A percentile compares a stretch with the other conserved stretches of the same genome.
Evolutionary conservation across 768 basidiomycete genomes (phyloP).

Genomic region (Suillus bovinus): DNA sequence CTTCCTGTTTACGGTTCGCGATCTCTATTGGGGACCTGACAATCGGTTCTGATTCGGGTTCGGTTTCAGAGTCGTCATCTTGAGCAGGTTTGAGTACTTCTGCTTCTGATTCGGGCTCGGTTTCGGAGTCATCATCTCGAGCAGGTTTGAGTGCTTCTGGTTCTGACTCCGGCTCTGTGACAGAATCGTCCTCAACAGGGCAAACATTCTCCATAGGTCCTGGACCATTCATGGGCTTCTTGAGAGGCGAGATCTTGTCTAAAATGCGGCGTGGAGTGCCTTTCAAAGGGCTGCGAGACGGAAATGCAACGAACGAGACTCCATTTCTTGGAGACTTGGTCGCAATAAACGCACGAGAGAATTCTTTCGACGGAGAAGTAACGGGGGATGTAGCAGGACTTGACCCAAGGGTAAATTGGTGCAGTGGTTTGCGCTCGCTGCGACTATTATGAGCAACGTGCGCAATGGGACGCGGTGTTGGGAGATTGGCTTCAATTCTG

Average conservation of each 20-base stretch:
- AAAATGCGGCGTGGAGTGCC: conserved; percentile 1
- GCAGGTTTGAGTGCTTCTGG: conserved; percentile 3
- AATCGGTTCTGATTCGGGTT: conserved; percentile 33
- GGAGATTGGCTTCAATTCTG: neutral
- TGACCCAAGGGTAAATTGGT: conserved; percentile 4
- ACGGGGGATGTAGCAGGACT: conserved; percentile 10
- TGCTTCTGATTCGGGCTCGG: conserved; percentile 34
- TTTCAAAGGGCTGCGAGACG: conserved; percentile 9
- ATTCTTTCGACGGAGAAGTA: neutral
- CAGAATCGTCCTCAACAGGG: conserved; percentile 24
- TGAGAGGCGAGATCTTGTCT: neutral
- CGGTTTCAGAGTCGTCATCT: conserved; percentile 31
- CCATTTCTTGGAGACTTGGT: conserved; percentile 10
- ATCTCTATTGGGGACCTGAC: conserved; percentile 16
- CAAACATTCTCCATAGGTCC: conserved; percentile 13
- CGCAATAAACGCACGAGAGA: conserved; percentile 4
- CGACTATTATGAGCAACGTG: neutral
- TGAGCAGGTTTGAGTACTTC: conserved; percentile 1
- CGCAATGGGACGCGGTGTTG: neutral
- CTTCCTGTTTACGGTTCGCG: conserved; percentile 3
- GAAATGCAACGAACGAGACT: neutral
- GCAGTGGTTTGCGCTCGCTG: conserved; percentile 7
- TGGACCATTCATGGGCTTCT: neutral
- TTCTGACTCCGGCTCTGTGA: conserved; percentile 35
- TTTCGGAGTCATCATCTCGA: conserved; percentile 28